phyloP scores from a whole-genome alignment of 2,329 filamentous ascomycete species.

The Diaporthe eres region DNA sequence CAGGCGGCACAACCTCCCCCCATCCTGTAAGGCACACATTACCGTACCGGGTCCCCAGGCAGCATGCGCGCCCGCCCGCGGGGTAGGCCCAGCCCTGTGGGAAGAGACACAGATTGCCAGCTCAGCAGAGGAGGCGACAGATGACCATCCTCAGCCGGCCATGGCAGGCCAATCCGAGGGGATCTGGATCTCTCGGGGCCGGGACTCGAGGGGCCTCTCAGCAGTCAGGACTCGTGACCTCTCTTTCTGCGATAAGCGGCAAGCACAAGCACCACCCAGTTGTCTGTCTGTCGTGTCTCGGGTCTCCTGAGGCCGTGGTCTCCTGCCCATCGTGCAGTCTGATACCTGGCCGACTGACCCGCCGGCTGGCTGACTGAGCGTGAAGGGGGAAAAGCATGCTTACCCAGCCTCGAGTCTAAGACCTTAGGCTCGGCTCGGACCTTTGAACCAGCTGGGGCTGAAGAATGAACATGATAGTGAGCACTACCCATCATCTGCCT shows the following conservation, averaged over 20 bases:
- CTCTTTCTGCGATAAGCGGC: slow-evolving; percentile 1
- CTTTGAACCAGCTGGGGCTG: slow-evolving; percentile 22
- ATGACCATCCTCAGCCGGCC: slow-evolving; percentile 35
- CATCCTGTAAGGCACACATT: slow-evolving; percentile 12
- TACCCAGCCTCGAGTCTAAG: slow-evolving; percentile 26
- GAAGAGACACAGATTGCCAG: slow-evolving; percentile 32
- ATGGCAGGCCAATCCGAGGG: background rate
- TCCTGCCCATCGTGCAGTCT: slow-evolving; percentile 24
- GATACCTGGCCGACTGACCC: slow-evolving; percentile 22
- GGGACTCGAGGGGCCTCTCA: slow-evolving; percentile 13
- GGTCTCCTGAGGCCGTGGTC: slow-evolving; percentile 27
- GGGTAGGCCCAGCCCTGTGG: slow-evolving; percentile 19
- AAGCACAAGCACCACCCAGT: background rate
- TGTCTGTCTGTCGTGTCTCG: slow-evolving; percentile 15
- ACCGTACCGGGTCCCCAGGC: background rate
- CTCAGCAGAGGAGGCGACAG: slow-evolving; percentile 30
- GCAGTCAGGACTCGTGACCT: slow-evolving; percentile 20
- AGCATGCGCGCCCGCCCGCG: background rate
- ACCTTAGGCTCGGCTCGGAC: slow-evolving; percentile 30
- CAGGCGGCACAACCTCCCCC: slow-evolving; percentile 1
- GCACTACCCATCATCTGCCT: slow-evolving; percentile 36
- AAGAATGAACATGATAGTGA: slow-evolving; percentile 20
- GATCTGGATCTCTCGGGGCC: background rate
- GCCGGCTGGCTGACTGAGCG: background rate
- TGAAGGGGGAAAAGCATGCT: slow-evolving; percentile 4